A percentile compares a stretch with the other conserved stretches of the same genome.
These are phyloP conservation scores for Brettanomyces custersianus DNA, from an alignment of 805 yeast species.

Conservation along the genomic window DNA sequence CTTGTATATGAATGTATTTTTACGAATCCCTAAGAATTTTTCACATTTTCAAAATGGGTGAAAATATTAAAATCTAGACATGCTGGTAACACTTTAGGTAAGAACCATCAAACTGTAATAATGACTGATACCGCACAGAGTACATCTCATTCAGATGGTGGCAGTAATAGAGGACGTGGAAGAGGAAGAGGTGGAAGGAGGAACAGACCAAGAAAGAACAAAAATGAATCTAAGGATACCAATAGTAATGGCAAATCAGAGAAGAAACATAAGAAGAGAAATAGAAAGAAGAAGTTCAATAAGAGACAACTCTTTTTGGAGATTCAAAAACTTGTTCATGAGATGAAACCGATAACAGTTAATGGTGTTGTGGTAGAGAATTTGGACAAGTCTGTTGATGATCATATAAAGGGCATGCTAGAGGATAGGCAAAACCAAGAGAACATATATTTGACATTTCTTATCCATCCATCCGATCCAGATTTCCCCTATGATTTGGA, in stretches of 20 bases:
- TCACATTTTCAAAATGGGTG: too few relatives aligned
- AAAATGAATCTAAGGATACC: neutral
- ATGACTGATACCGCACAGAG: too few relatives aligned
- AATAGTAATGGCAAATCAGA: neutral
- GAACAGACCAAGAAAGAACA: neutral
- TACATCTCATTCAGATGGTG: neutral
- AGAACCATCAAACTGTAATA: too few relatives aligned
- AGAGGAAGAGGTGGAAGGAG: neutral
- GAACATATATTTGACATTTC: conserved; percentile 34
- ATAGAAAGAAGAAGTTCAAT: neutral
- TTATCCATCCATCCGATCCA: conserved; percentile 55
- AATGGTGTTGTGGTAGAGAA: conserved; percentile 20
- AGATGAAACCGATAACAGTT: conserved; percentile 19
- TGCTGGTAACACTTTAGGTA: too few relatives aligned
- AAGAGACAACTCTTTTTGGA: conserved; percentile 13
- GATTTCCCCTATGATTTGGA: conserved; percentile 62
- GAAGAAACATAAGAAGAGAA: neutral
- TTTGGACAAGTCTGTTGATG: conserved; percentile 12
- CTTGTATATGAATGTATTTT: neutral
- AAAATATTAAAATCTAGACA: too few relatives aligned
- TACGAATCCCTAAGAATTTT: neutral
- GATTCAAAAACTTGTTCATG: conserved; percentile 13
- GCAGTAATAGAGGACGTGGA: neutral
- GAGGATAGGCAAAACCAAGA: conserved; percentile 8
- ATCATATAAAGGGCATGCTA: conserved; percentile 11